phyloP scores from a whole-genome alignment of 2,329 filamentous ascomycete species.

The Fusarium subtropicale region DNA sequence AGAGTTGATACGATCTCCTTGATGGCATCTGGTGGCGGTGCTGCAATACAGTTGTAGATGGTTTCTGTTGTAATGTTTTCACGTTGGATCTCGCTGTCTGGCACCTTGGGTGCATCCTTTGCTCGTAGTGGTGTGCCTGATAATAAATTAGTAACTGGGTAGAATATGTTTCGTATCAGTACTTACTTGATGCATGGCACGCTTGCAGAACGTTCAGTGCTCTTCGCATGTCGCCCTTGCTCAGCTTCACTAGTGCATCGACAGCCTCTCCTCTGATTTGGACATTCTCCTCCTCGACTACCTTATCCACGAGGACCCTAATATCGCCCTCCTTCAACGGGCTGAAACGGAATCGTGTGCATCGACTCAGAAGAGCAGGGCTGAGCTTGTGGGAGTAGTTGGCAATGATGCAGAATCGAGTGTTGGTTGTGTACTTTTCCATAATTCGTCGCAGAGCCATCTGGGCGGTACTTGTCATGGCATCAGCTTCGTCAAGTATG shows the following conservation, averaged over 20 bases:
- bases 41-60: conserved; percentile 98
- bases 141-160: conserved; percentile 10
- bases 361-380: conserved; percentile 89
- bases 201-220: conserved; percentile 96
- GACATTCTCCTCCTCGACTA: conserved; percentile 87
- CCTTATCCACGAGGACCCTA: conserved; percentile 83
- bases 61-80: conserved; percentile 88
- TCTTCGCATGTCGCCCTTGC: conserved; percentile 95
- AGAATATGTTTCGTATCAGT: conserved; percentile 2
- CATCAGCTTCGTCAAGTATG: conserved; percentile 97
- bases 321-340: conserved; percentile 93
- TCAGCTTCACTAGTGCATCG: conserved; percentile 85
- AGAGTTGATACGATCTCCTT: conserved; percentile 85
- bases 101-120: conserved; percentile 68
- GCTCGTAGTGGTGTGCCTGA: conserved; percentile 74
- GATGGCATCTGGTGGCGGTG: conserved; percentile 91
- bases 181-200: conserved; percentile 89
- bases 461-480: conserved; percentile 98
- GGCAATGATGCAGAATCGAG: conserved; percentile 96
- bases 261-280: conserved; percentile 84
- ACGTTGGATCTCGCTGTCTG: conserved; percentile 74
- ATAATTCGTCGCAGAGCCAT: conserved; percentile 98
- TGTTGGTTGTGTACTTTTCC: conserved; percentile 99
- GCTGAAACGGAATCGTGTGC: conserved; percentile 94
- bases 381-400: conserved; percentile 99